Percentiles rank a stretch among this genome's conserved stretches.
These are phyloP conservation scores for Ilex aquifolium DNA, from an alignment of 257 asterid species.

Conservation along the genomic window DNA sequence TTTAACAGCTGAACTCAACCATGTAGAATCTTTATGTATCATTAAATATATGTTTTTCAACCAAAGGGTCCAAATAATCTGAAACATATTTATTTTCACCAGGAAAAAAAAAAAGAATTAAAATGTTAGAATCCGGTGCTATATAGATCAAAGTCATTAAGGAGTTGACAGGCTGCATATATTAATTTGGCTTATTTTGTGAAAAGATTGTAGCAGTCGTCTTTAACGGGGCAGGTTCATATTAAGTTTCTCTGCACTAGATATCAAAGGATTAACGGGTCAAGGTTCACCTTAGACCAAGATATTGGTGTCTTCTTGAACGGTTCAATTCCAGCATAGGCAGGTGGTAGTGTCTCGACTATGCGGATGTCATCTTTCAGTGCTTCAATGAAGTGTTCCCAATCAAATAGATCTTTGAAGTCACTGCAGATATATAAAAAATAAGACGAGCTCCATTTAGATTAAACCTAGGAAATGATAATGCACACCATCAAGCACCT, in stretches of 20 bases:
- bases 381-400: slow-evolving; percentile 83
- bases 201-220: too few relatives aligned
- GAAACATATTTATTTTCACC: too few relatives aligned
- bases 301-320: slow-evolving; percentile 85
- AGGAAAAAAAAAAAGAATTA: too few relatives aligned
- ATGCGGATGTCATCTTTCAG: slow-evolving; percentile 76
- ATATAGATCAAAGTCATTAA: too few relatives aligned
- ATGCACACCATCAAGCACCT: neutral
- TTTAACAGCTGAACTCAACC: too few relatives aligned
- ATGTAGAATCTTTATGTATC: too few relatives aligned
- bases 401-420: slow-evolving; percentile 90
- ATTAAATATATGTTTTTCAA: too few relatives aligned
- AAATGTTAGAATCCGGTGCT: too few relatives aligned
- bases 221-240: neutral
- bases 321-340: slow-evolving; percentile 73
- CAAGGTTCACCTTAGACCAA: slow-evolving; percentile 82
- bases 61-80: too few relatives aligned
- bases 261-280: slow-evolving; percentile 1
- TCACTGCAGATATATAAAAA: slow-evolving; percentile 51
- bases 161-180: too few relatives aligned
- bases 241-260: neutral
- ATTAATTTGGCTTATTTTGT: too few relatives aligned
- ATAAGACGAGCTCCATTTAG: neutral
- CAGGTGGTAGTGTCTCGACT: slow-evolving; percentile 74
- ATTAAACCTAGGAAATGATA: neutral